A percentile compares a stretch with the other conserved stretches of the same genome.
phyloP scores from a whole-genome alignment of 805 yeast genomes.

The Yarrowia osloensis region DNA sequence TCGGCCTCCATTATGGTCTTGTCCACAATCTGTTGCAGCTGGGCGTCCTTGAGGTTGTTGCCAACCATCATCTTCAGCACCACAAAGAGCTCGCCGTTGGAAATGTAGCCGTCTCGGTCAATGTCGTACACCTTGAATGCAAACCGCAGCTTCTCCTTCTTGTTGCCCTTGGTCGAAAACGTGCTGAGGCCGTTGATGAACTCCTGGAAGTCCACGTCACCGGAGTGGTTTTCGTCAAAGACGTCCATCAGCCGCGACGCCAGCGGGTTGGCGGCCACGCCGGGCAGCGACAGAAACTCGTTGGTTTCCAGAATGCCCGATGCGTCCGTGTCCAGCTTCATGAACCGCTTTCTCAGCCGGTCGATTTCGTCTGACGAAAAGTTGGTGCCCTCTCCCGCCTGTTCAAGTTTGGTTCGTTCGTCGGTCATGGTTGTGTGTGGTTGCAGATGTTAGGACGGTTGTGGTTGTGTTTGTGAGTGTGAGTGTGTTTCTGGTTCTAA shows the following conservation, averaged over 20 bases:
- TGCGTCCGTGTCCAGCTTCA: slow-evolving; percentile 92
- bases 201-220: slow-evolving; percentile 93
- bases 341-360: slow-evolving; percentile 84
- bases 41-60: slow-evolving; percentile 77
- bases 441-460: no score
- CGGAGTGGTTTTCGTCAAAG: slow-evolving; percentile 89
- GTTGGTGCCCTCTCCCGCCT: slow-evolving; percentile 22
- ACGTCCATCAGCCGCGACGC: slow-evolving; percentile 90
- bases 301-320: slow-evolving; percentile 88
- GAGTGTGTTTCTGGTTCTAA: background rate
- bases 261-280: slow-evolving; percentile 85
- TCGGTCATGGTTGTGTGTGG: slow-evolving; percentile 13
- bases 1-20: slow-evolving; percentile 94
- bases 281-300: slow-evolving; percentile 91
- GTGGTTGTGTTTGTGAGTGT: background rate
- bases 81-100: slow-evolving; percentile 90
- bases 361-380: slow-evolving; percentile 75
- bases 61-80: slow-evolving; percentile 98
- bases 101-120: slow-evolving; percentile 90
- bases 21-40: slow-evolving; percentile 95
- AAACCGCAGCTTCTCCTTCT: slow-evolving; percentile 79
- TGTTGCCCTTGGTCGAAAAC: slow-evolving; percentile 79
- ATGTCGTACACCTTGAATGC: slow-evolving; percentile 94
- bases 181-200: slow-evolving; percentile 84
- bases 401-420: slow-evolving; percentile 26